Percentiles rank a stretch among this genome's conserved stretches.
phyloP scores from a whole-genome alignment of 163 green algal genomes.

The Coccomyxa subellipsoidea region DNA sequence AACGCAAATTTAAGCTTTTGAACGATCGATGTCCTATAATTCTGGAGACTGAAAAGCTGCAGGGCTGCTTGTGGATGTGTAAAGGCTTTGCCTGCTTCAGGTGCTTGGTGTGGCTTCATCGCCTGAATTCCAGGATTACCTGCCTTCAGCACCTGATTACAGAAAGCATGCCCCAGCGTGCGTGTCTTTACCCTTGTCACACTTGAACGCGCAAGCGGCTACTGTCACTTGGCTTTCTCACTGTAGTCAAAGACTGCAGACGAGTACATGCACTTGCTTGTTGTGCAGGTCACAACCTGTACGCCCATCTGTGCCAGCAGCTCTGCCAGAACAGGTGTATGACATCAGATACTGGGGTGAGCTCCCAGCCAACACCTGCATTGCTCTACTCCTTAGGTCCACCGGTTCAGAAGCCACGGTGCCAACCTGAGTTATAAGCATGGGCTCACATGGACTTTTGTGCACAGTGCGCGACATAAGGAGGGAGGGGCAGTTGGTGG shows the following conservation, averaged over 20 bases:
- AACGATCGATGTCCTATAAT: too few relatives aligned
- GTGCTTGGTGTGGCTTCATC: constrained; percentile 60
- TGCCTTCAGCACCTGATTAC: constrained; percentile 57
- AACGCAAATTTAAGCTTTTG: too few relatives aligned
- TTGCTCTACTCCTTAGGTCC: background rate
- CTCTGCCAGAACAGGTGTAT: constrained; percentile 58
- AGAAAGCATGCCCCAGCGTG: constrained; percentile 57
- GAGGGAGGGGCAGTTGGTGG: constrained; percentile 33
- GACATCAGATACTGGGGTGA: constrained; percentile 80
- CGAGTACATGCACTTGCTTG: too few relatives aligned
- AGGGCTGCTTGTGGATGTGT: background rate
- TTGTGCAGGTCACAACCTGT: constrained; percentile 58
- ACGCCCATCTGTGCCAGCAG: constrained; percentile 56
- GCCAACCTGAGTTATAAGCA: too few relatives aligned
- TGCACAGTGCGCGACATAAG: constrained; percentile 40
- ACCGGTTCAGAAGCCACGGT: too few relatives aligned
- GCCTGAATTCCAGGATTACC: constrained; percentile 56
- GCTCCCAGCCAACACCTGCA: background rate
- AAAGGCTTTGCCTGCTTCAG: constrained; percentile 20
- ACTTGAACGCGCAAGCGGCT: background rate
- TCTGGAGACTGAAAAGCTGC: too few relatives aligned
- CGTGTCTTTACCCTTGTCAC: constrained; percentile 12
- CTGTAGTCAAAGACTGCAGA: too few relatives aligned
- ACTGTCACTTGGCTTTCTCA: too few relatives aligned
- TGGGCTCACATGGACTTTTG: too few relatives aligned